phyloP scores from a whole-genome alignment of 495 filamentous ascomycete genomes.

The Terfezia boudieri region DNA sequence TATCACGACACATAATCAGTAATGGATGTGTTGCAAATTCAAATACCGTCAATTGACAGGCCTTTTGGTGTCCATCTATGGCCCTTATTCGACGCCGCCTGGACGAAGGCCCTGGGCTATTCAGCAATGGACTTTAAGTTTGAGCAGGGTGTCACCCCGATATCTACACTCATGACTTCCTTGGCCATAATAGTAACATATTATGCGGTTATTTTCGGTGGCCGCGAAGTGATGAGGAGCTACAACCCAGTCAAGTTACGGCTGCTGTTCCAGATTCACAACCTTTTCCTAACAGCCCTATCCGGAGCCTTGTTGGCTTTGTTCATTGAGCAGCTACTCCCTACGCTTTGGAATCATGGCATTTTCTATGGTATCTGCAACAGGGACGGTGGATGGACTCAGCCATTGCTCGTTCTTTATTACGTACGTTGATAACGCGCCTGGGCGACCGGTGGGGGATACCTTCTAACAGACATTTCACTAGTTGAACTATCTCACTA shows the following conservation, averaged over 20 bases:
- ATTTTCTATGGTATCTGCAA: slow-evolving; percentile 54
- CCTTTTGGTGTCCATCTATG: slow-evolving; percentile 84
- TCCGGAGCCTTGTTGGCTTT: slow-evolving; percentile 42
- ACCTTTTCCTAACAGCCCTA: slow-evolving; percentile 54
- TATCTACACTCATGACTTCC: slow-evolving; percentile 47
- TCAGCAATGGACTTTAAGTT: slow-evolving; percentile 50
- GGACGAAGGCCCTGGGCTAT: slow-evolving; percentile 47
- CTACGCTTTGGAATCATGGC: slow-evolving; percentile 42
- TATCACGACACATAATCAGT: slow-evolving; percentile 5
- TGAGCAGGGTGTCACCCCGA: slow-evolving; percentile 39
- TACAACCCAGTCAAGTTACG: slow-evolving; percentile 44
- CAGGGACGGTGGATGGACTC: slow-evolving; percentile 52
- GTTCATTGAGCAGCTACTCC: slow-evolving; percentile 52
- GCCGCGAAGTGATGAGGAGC: slow-evolving; percentile 49
- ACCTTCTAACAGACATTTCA: slow-evolving; percentile 19
- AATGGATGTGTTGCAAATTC: slow-evolving; percentile 32
- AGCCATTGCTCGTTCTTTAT: slow-evolving; percentile 52
- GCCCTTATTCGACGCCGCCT: slow-evolving; percentile 81
- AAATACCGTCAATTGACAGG: slow-evolving; percentile 60
- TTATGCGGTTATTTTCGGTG: slow-evolving; percentile 56
- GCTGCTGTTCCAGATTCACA: slow-evolving; percentile 54
- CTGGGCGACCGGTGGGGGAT: background rate
- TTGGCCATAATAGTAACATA: slow-evolving; percentile 41
- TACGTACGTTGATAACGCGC: slow-evolving; percentile 32
- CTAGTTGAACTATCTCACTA: slow-evolving; percentile 65